Conservation (phyloP, 192 early-diverging fungal species). For the Entomortierella beljakovae region DNA sequence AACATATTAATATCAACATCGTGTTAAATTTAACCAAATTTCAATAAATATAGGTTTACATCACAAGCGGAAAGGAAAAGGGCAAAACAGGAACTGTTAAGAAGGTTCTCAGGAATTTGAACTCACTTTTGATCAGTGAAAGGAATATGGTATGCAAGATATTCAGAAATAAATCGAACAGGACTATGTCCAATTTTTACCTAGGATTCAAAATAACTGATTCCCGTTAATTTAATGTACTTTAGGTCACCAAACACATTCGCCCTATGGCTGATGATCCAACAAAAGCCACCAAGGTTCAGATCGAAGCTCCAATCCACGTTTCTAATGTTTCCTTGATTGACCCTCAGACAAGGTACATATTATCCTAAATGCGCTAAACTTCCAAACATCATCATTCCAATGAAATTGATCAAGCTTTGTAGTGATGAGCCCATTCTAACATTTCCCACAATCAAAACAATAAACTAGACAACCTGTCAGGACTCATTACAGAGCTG, state of each 20-base stretch:
- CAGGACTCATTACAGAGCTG: constrained; percentile 38
- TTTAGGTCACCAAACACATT: constrained; percentile 72
- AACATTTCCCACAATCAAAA: background rate
- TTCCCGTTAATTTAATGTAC: no score
- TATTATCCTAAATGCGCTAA: no score
- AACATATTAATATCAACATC: no score
- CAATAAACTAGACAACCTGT: constrained; percentile 35
- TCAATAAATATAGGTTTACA: constrained; percentile 56
- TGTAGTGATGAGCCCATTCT: no score
- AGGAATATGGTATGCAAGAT: constrained; percentile 59
- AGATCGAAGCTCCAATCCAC: constrained; percentile 76
- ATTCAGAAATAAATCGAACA: background rate
- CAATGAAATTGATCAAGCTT: no score
- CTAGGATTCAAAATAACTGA: no score
- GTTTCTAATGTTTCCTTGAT: constrained; percentile 77
- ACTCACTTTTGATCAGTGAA: constrained; percentile 71
- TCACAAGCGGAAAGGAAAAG: constrained; percentile 71
- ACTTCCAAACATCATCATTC: background rate
- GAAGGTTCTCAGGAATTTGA: constrained; percentile 69
- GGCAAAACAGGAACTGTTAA: constrained; percentile 73
- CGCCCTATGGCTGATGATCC: constrained; percentile 56
- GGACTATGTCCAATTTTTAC: background rate
- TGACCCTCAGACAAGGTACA: constrained; percentile 66
- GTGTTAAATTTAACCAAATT: background rate
- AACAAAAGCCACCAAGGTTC: constrained; percentile 61